Conservation (phyloP, 805 yeast genomes). For the Ogataea corticis region DNA sequence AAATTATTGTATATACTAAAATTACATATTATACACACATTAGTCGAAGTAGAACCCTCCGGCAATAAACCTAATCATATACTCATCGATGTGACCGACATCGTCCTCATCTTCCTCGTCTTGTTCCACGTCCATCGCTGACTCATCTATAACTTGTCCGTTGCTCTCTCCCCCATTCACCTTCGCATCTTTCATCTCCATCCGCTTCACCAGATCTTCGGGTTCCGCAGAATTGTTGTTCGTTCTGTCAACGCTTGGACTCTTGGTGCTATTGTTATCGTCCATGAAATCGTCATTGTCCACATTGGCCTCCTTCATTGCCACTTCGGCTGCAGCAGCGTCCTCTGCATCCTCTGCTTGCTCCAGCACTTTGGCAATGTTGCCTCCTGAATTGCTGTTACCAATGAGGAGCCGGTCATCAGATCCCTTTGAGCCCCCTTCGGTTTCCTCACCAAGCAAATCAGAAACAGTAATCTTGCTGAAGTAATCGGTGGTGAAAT, state of each 20-base stretch:
- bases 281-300: constrained; percentile 87
- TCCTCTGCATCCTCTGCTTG: constrained; percentile 96
- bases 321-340: constrained; percentile 84
- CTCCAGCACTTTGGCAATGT: constrained; percentile 54
- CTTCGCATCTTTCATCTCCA: constrained; percentile 14
- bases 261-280: constrained; percentile 24
- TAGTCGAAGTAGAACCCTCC: constrained; percentile 66
- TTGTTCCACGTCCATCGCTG: constrained; percentile 30
- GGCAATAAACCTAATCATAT: constrained; percentile 90
- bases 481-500: constrained; percentile 95
- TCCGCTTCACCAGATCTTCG: constrained; percentile 25
- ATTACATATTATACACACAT: constrained; percentile 20
- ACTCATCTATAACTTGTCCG: constrained; percentile 22
- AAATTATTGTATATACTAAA: constrained; percentile 2
- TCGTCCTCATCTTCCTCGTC: constrained; percentile 58
- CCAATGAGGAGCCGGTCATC: constrained; percentile 20
- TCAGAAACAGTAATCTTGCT: constrained; percentile 85
- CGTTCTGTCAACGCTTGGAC: constrained; percentile 23
- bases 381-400: constrained; percentile 27
- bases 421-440: constrained; percentile 26
- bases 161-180: constrained; percentile 4
- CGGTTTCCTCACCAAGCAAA: constrained; percentile 64
- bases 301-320: constrained; percentile 79
- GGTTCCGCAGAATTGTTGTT: constrained; percentile 33
- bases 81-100: constrained; percentile 88